phyloP scores from a whole-genome alignment of 2,329 filamentous ascomycete genomes.

The Thermomyces lanuginosus region DNA sequence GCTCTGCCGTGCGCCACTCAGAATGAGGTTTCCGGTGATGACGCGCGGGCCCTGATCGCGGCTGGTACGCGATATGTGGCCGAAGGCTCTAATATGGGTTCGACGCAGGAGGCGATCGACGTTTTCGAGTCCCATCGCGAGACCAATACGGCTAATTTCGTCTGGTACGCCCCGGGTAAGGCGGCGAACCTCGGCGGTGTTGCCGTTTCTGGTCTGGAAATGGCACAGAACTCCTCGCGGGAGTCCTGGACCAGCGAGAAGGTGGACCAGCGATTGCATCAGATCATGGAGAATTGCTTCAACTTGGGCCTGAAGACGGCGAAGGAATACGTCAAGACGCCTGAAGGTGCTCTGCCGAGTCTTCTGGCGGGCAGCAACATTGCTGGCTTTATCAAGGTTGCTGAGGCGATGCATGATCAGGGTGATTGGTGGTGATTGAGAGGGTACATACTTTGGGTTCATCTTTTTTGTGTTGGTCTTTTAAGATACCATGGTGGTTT shows the following conservation, averaged over 20 bases:
- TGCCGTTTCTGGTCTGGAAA: slow-evolving; percentile 91
- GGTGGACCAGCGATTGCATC: slow-evolving; percentile 79
- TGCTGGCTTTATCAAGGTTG: slow-evolving; percentile 94
- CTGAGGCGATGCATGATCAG: slow-evolving; percentile 84
- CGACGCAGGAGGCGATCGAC: slow-evolving; percentile 88
- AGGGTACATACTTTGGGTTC: background rate
- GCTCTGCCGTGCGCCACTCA: slow-evolving; percentile 88
- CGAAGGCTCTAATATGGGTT: slow-evolving; percentile 98
- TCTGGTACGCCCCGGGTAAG: slow-evolving; percentile 97
- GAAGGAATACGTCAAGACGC: slow-evolving; percentile 65
- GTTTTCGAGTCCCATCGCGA: slow-evolving; percentile 67
- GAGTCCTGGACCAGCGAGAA: slow-evolving; percentile 75
- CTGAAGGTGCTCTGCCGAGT: slow-evolving; percentile 71
- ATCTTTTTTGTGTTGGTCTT: slow-evolving; percentile 5
- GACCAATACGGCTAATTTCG: slow-evolving; percentile 48
- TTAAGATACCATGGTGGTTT: too few relatives aligned
- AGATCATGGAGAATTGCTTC: slow-evolving; percentile 91
- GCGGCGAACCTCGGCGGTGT: slow-evolving; percentile 96
- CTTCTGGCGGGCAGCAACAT: slow-evolving; percentile 93
- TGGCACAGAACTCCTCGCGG: slow-evolving; percentile 92
- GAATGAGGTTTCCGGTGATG: slow-evolving; percentile 89
- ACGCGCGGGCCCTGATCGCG: slow-evolving; percentile 66
- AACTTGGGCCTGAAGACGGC: slow-evolving; percentile 76
- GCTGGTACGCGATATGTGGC: slow-evolving; percentile 72
- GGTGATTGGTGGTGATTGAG: slow-evolving; percentile 80